Evolutionary conservation across 2,329 filamentous ascomycete genomes (phyloP), one percentile per base, ranked within the genome.

Genomic region (Paramyrothecium sp.): DNA sequence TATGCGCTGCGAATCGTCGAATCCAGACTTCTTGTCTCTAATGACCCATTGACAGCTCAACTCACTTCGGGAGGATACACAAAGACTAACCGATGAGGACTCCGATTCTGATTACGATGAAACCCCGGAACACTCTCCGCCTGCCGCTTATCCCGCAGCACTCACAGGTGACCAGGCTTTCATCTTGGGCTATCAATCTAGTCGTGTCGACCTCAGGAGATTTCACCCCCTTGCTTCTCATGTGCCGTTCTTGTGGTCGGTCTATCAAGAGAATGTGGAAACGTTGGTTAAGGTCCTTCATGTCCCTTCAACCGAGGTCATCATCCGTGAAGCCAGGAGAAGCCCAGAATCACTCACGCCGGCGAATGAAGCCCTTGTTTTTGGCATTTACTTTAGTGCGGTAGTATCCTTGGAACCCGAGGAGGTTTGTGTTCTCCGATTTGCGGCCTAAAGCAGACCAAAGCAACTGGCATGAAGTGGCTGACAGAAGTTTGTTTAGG

Each of bases 261-360:
- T 87, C 12, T 92, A 85, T 71, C 82, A 87, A 60, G 87, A 91
- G 61, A 91, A 90, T 54, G 88, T 92, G 10, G 88, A 92, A 64
- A 87, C 89, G 0, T 71, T 92, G 11, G 78, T 89, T 64, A 92
- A 91, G 68, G 78, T 92, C 13, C 67, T 92, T 8, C 90, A 93
- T 67, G 77, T 89, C 0, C 89, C 89, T 0, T 86, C 86, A 2
- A 82, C 87, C 68, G 84, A 85, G 57, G 80, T 81, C 26, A 76
- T 84, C 1, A 80, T 92, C 41, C 79, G 86, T 19, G 79, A 85
- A n/a, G 79, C 87, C 1, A 79, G 85, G 38, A 80, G 79, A 44
- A 83, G 86, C 55, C 75, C 87, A 19, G 79, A 84, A 48, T 83
- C 78, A 33, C 76, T 92, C 1, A 79, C 76, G 0, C 78, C 82